Conservation (phyloP, 495 filamentous ascomycete species). For the Glutinoglossum americanum region DNA sequence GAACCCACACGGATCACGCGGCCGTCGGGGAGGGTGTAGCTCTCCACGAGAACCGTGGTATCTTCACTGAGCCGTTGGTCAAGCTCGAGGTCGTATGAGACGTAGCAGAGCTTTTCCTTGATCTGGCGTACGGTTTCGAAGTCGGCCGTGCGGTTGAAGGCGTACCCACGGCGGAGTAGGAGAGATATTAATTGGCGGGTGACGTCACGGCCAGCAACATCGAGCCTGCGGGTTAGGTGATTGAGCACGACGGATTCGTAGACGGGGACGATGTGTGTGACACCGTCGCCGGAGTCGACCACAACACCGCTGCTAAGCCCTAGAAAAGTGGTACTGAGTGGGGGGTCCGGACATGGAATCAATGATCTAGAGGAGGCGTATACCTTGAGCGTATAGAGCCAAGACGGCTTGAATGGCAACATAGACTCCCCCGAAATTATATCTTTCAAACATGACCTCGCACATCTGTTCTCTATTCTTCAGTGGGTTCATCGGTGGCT, state of each 20-base stretch:
- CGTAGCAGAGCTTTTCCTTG: constrained; percentile 99
- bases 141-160: constrained; percentile 92
- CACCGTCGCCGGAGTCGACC: constrained; percentile 67
- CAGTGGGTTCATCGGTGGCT: constrained; percentile 93
- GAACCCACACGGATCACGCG: constrained; percentile 88
- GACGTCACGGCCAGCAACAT: constrained; percentile 91
- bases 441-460: constrained; percentile 96
- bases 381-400: constrained; percentile 92
- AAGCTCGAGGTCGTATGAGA: constrained; percentile 91
- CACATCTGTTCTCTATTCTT: constrained; percentile 93
- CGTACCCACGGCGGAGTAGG: constrained; percentile 85
- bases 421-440: constrained; percentile 90
- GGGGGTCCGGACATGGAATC: neutral
- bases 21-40: constrained; percentile 89
- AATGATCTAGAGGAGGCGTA: neutral
- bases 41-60: constrained; percentile 91
- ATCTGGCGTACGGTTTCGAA: constrained; percentile 98
- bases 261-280: constrained; percentile 95
- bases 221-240: constrained; percentile 79
- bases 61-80: constrained; percentile 93
- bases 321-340: constrained; percentile 11
- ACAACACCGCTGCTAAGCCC: constrained; percentile 90
- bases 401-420: constrained; percentile 97
- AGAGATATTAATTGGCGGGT: constrained; percentile 93
- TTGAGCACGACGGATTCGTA: constrained; percentile 95